Percentiles rank a stretch among this genome's conserved stretches.
Conservation (phyloP, 2,329 filamentous ascomycete species). For the Aspergillus floridensis region DNA sequence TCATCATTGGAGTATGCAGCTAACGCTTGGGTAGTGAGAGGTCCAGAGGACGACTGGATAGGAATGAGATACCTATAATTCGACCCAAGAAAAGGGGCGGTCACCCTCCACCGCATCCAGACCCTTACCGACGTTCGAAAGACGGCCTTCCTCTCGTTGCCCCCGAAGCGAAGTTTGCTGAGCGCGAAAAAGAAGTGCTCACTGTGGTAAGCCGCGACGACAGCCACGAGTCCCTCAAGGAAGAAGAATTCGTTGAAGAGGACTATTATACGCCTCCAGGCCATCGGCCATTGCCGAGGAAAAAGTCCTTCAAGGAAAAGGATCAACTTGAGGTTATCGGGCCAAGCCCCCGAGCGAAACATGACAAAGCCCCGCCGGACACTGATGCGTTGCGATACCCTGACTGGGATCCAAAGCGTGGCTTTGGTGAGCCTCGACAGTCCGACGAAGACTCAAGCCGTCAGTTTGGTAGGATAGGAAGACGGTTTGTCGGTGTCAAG, state of each 20-base stretch:
- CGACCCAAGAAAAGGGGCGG: slow-evolving; percentile 42
- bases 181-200: slow-evolving; percentile 26
- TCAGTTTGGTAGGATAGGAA: slow-evolving; percentile 42
- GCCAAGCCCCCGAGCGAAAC: slow-evolving; percentile 77
- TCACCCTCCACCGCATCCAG: slow-evolving; percentile 36
- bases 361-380: slow-evolving; percentile 72
- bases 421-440: slow-evolving; percentile 61
- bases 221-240: slow-evolving; percentile 22
- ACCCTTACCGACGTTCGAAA: slow-evolving; percentile 21
- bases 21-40: slow-evolving; percentile 7
- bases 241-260: slow-evolving; percentile 53
- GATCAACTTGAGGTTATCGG: slow-evolving; percentile 79
- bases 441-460: slow-evolving; percentile 55
- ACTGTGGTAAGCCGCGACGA: slow-evolving; percentile 16
- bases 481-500: slow-evolving; percentile 42
- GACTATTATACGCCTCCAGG: slow-evolving; percentile 67
- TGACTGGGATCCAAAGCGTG: slow-evolving; percentile 70
- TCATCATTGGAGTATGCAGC: background rate
- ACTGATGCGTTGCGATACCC: slow-evolving; percentile 77
- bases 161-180: slow-evolving; percentile 29
- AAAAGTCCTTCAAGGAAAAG: slow-evolving; percentile 55
- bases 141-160: slow-evolving; percentile 23
- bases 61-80: slow-evolving; percentile 65
- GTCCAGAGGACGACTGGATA: slow-evolving; percentile 48
- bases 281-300: slow-evolving; percentile 62